A percentile compares a stretch with the other conserved stretches of the same genome.
Evolutionary conservation across 768 basidiomycete species (phyloP).

Genomic region (Pisolithus sp.): DNA sequence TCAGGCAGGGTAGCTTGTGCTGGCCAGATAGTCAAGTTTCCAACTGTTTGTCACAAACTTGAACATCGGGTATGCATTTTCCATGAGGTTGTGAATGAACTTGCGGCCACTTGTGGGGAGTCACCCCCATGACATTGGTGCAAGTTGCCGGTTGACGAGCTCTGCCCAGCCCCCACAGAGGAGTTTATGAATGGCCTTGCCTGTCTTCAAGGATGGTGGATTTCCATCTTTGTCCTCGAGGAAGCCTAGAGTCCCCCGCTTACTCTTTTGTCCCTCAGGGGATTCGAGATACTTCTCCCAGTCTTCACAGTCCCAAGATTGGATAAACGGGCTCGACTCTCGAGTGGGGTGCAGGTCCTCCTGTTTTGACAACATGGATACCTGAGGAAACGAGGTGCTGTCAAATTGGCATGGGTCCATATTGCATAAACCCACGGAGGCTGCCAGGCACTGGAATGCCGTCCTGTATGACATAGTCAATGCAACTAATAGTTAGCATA

Average conservation of each 20-base stretch:
- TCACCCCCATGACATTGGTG: background rate
- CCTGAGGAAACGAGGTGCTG: background rate
- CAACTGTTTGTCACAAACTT: background rate
- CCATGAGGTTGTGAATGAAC: background rate
- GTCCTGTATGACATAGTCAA: background rate
- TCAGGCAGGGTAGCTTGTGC: background rate
- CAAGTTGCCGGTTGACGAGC: background rate
- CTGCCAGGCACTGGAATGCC: background rate
- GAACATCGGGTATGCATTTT: background rate
- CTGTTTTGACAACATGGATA: background rate
- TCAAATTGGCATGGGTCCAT: background rate
- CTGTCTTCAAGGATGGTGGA: background rate
- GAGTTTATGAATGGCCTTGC: background rate
- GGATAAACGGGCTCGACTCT: background rate
- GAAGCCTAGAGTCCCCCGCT: background rate
- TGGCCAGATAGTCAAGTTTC: background rate
- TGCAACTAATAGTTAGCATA: background rate
- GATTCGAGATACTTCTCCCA: background rate
- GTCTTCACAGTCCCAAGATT: background rate
- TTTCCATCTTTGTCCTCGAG: background rate
- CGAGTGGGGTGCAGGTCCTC: background rate
- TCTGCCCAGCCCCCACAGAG: background rate
- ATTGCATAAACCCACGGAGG: background rate
- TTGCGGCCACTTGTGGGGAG: background rate
- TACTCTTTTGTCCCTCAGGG: background rate